phyloP scores from a whole-genome alignment of 108 stramenopile species.

The Nannochloropsis gaditana region DNA sequence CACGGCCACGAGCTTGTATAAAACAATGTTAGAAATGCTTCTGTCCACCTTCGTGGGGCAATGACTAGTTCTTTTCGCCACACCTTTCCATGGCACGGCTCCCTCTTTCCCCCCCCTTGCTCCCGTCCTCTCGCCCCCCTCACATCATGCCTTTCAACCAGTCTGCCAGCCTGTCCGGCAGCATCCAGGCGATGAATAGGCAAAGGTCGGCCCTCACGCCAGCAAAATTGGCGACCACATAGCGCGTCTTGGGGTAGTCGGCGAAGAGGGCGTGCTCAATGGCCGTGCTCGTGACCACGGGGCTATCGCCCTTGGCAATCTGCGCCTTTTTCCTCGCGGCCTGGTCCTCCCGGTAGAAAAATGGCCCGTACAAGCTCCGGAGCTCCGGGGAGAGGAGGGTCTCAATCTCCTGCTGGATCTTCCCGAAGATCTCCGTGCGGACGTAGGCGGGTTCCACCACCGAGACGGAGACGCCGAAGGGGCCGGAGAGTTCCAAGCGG shows the following conservation, averaged over 20 bases:
- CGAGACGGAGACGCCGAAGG: background rate
- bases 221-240: constrained; percentile 20
- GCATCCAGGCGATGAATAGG: background rate
- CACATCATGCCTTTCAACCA: background rate
- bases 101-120: background rate
- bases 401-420: background rate
- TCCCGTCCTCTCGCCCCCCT: background rate
- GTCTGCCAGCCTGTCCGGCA: constrained; percentile 13
- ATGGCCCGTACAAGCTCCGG: background rate
- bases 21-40: too few species aligned
- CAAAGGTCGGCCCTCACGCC: background rate
- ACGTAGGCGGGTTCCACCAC: constrained; percentile 20
- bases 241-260: background rate
- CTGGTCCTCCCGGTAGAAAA: background rate
- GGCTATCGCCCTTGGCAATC: background rate
- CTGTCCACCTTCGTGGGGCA: too few species aligned
- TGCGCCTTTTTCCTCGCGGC: background rate
- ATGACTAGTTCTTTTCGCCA: too few species aligned
- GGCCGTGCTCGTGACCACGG: background rate
- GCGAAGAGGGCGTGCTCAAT: background rate
- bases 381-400: background rate
- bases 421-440: constrained; percentile 17
- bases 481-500: background rate
- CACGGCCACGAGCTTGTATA: too few species aligned
- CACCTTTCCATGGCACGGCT: too few species aligned